phyloP scores from a whole-genome alignment of 768 basidiomycete species.

The Agrocybe pediades region DNA sequence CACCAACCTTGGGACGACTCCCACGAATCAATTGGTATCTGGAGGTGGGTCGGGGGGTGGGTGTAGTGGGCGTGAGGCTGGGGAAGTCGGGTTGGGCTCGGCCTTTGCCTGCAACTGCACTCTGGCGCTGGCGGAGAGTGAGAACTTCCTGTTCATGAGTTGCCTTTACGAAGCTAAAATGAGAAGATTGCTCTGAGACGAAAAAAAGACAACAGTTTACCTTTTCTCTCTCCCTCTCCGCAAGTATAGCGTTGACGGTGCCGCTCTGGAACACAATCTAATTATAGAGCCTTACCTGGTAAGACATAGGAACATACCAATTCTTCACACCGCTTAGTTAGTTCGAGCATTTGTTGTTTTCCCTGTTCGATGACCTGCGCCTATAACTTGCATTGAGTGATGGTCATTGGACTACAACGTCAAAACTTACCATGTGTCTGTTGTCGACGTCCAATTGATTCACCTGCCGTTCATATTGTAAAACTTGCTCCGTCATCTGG shows the following conservation, averaged over 20 bases:
- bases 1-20: not conserved
- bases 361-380: not conserved
- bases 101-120: no score
- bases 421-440: not conserved
- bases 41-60: no score
- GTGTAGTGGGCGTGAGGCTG: no score
- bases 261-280: not conserved
- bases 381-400: not conserved
- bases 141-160: not conserved
- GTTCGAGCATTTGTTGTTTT: not conserved
- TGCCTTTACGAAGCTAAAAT: not conserved
- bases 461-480: not conserved
- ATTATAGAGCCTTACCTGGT: no score
- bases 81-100: no score
- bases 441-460: not conserved
- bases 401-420: no score
- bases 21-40: not conserved
- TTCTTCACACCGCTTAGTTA: not conserved
- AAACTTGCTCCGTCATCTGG: conserved; percentile 1
- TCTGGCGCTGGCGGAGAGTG: not conserved
- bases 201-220: not conserved
- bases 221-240: not conserved
- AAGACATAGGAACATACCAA: not conserved
- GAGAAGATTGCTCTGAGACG: not conserved
- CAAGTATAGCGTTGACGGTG: not conserved